A percentile compares a stretch with the other conserved stretches of the same genome.
phyloP scores from a whole-genome alignment of 306 rosid species.

The Inga oerstediana region DNA sequence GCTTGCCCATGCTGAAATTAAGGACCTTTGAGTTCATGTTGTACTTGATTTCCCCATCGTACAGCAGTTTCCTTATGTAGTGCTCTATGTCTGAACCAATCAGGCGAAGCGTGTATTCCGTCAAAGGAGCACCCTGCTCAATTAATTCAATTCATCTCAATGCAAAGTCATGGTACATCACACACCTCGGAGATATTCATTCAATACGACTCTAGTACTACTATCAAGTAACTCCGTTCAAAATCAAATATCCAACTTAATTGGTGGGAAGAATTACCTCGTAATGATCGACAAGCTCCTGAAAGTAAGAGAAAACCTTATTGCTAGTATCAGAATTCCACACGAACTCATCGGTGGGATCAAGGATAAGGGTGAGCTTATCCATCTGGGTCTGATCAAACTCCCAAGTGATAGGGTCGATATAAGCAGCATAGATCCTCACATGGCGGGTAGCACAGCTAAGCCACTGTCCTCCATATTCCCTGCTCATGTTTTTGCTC shows the following conservation, averaged over 20 bases:
- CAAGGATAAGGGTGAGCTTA: constrained; percentile 83
- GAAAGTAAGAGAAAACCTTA: constrained; percentile 82
- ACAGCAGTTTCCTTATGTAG: constrained; percentile 65
- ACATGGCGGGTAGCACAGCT: constrained; percentile 70
- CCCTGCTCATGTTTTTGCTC: constrained; percentile 80
- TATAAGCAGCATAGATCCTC: constrained; percentile 60
- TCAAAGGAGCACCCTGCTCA: constrained; percentile 66
- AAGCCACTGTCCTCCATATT: constrained; percentile 93
- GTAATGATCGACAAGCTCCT: constrained; percentile 93
- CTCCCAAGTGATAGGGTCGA: constrained; percentile 51
- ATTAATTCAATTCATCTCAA: constrained; percentile 4
- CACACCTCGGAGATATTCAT: not conserved
- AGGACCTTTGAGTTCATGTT: constrained; percentile 86
- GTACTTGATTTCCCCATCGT: constrained; percentile 69
- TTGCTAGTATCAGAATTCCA: constrained; percentile 80
- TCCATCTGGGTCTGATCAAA: constrained; percentile 98
- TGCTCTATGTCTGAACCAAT: constrained; percentile 97
- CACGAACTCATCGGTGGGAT: constrained; percentile 87
- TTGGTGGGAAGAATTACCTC: constrained; percentile 53
- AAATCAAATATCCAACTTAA: not conserved
- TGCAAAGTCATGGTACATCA: not conserved
- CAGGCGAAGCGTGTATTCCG: constrained; percentile 77
- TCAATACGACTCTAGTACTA: not conserved
- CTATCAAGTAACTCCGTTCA: too few species aligned
- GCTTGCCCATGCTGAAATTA: constrained; percentile 99